Evolutionary conservation across 805 yeast species (phyloP), one percentile per base, ranked within the genome.

Genomic region (Candida ponderosae): DNA sequence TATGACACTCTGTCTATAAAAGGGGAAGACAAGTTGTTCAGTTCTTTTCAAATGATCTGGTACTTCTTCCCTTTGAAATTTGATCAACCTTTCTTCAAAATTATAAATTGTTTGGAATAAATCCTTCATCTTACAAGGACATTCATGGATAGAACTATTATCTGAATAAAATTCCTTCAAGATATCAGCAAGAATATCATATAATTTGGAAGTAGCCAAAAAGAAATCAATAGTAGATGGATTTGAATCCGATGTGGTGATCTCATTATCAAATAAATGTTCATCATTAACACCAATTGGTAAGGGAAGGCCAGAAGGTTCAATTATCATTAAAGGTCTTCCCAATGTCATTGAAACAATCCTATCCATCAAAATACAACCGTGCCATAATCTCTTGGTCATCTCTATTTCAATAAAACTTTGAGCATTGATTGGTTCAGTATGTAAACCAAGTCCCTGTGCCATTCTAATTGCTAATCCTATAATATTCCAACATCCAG

Each of bases 371-470:
- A 53, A 34, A 18, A 50, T 38, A 40, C 56, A 53, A 11, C 57
- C 57, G 32, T 47, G 50, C 57, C 57, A 53, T 17, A 53, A 34
- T 23, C 57, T 33, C 24, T 53, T 40, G n/a, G 53, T 41, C 32
- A 53, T 40, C 32, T 50, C 51, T 34, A 39, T 37, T 33, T 47
- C 56, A 26, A 52, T 43, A 19, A 28, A 32, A 23, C 42, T 41
- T 30, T 38, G 28, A 15, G 37, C 21, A 20, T 28, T 29, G 20
- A 36, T 40, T 17, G 35, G 34, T 11, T 42, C 38, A 33, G 37
- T 36, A 35, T 41, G 44, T 16, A 39, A 34, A 15, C 45, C 47
- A 21, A 39, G 39, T 5, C 45, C 47, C 26, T 41, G 45, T 5
- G 45, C 47, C 9, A 41, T 38, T 18, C 45, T 28, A 11, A 42